Percentiles rank a stretch among this genome's conserved stretches.
Conservation (phyloP, 116 monocot species). For the Phalaenopsis hybrid region DNA sequence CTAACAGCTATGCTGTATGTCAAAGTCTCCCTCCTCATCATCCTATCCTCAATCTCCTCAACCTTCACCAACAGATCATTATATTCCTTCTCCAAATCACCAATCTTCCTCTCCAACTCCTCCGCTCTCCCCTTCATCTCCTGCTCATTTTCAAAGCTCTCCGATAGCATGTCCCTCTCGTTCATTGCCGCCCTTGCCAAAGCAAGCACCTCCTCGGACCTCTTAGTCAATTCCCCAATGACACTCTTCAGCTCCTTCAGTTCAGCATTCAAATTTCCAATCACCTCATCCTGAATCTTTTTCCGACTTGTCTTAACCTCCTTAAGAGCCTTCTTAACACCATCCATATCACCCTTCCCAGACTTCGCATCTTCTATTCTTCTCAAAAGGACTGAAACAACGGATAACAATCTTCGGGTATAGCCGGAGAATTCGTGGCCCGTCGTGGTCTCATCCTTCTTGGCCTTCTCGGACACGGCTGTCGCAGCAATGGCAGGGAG, state of each 20-base stretch:
- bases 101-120: slow-evolving; percentile 35
- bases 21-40: slow-evolving; percentile 52
- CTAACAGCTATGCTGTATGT: slow-evolving; percentile 52
- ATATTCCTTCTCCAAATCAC: slow-evolving; percentile 40
- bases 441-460: background rate
- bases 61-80: slow-evolving; percentile 56
- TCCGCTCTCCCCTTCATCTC: slow-evolving; percentile 29
- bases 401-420: slow-evolving; percentile 39
- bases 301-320: slow-evolving; percentile 47
- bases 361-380: slow-evolving; percentile 46
- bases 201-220: slow-evolving; percentile 30
- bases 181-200: slow-evolving; percentile 23
- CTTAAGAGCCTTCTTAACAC: slow-evolving; percentile 39
- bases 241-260: slow-evolving; percentile 41
- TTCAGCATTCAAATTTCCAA: slow-evolving; percentile 43
- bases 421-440: slow-evolving; percentile 66
- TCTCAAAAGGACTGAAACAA: slow-evolving; percentile 41
- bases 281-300: slow-evolving; percentile 45
- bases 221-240: slow-evolving; percentile 34
- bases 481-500: slow-evolving; percentile 4
- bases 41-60: slow-evolving; percentile 54
- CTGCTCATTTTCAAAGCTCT: slow-evolving; percentile 7
- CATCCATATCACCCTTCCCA: slow-evolving; percentile 24
- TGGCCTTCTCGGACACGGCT: background rate
- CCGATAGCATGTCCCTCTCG: slow-evolving; percentile 43